Base-by-base conservation (phyloP, 345 rosid species). In the Lumnitzera littorea region DNA sequence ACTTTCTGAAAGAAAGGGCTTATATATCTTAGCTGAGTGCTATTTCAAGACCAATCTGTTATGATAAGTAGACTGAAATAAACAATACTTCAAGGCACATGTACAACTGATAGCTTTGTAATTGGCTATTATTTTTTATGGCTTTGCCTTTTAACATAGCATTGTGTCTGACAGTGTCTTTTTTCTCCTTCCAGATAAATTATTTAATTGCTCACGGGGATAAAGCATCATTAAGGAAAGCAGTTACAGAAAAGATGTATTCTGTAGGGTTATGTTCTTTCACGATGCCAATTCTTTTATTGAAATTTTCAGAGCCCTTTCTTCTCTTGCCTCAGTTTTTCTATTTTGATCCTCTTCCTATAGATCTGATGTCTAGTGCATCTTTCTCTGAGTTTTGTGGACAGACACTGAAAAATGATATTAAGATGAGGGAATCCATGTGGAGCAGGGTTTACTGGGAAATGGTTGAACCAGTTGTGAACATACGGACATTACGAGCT, bases 361-460 rank as follows among this genome's bases (percentile, higher is more conserved):
- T 9, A 36, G 43, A 7, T 5, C 43, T 50, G 23, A 23, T 62
- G 11, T 47, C 13, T 52, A 50, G 20, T 55, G 43, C 20, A 48
- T 46, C 12, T 54, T 53, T 24, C 23, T 48, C 52, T 62, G 43
- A 13, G 23, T 46, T 53, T 70, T 36, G 7, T 36, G 43, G 25
- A 57, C 74, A 90, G 99, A 79, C 78, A 58, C 80, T 88, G 63
- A 94, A 94, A 74, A 90, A 84, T 53, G 95, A 94, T 79, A 87
- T 94, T 66, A 88, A 88, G 67, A 82, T 73, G 69, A 80, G 99
- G 77, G 91, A 90, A 72, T 80, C 88, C 20, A 57, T 55, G 69
- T 88, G 97, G 99, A 72, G 65, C 66, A 69, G 60, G 55, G 83
- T 94, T 65, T 62, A 82, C 68, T 94, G 99, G 97, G 97, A 88